Evolutionary conservation across 2,329 filamentous ascomycete genomes (phyloP), one percentile per base, ranked within the genome.

Genomic region (Ceratocystis variospora): DNA sequence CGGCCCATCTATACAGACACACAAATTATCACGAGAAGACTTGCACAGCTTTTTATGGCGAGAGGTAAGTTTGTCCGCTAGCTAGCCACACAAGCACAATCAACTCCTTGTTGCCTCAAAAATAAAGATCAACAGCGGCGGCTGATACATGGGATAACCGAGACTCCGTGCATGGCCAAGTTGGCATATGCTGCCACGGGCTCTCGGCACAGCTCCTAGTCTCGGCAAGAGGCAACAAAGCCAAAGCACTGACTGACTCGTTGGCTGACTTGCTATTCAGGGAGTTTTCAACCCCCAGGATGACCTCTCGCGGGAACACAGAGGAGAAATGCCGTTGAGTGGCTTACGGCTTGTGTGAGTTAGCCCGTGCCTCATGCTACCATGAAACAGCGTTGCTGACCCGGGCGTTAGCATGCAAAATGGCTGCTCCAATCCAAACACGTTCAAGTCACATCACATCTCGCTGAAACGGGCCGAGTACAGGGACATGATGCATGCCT

Each of bases 281-380:
- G 82, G 82, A 55, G 80, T 78, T 0, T 85, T 85, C 73, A 74
- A 74, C 64, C 78, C 80, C 25, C 77, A 19, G 57, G 65, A 66
- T 17, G 46, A 53, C 28, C 48, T 59, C 59, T 28, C 76, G 2
- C 77, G 75, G 67, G 69, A 79, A 62, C 76, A 75, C 62, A 69
- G 75, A 4, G 80, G 75, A 1, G 77, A 79, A 12, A 76, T 73
- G 68, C 70, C 83, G 25, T 69, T 80, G 63, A 80, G 78, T 69
- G 82, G 81, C 22, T 75, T 84, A 41, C 78, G 83, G 28, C 74
- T 85, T 33, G 74, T 85, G 82, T 84, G 73, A 75, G 81, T 76
- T 46, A 5, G 44, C 57, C 37, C 28, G n/a, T 28, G 17, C 22
- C 33, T 50, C 17, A 33, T 48, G n/a, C n/a, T 25, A 55, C 28